Evolutionary conservation across 768 basidiomycete species (phyloP), one percentile per base, ranked within the genome.

Genomic region (Ramaria sp.): DNA sequence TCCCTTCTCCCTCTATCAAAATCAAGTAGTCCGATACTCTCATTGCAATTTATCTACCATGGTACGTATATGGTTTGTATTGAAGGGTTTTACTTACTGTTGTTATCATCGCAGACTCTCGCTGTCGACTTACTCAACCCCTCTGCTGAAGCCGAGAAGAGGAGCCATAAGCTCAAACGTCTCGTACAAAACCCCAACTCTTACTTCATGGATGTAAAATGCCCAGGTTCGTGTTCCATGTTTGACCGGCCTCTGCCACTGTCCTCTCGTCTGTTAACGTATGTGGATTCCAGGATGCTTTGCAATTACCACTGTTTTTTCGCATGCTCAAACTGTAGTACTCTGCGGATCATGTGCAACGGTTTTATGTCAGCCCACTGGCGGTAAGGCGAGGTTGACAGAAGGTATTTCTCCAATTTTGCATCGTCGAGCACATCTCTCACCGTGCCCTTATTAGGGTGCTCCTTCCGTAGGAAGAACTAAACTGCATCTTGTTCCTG

Each of bases 171-270:
- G 80, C 88, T 97, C 71, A 98, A 99, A 82, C 86, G 93, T 70
- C 85, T 98, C 64, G 96, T 99, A 63, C 96, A 97, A 74, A 85
- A 85, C 51, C 96, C 96, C 61, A 92, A 97, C 75, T 98, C 95
- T 34, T 98, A 90, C 76, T 98, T 98, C 76, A 98, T 99, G 96
- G 96, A 99, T 66, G 94, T 98, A 64, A 99, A 98, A 73, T 98
- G 95, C 75, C 85, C 95, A 63, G 93, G 90, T 91, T 58, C 57
- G 83, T 73, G 34, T 8, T 36, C 5, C 34, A 27, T 59, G 56
- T 60, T 61, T 61, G 52, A 65, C 59, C 53, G 55, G 24, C 58
- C 59, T 62, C 41, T 55, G 43, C 8, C 20, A n/a, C 18, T 41
- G n/a, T n/a, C n/a, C n/a, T n/a, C n/a, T n/a, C n/a, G 16, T n/a